Base-by-base conservation (phyloP, 2,329 filamentous ascomycete genomes). In the Myriosclerotinia scirpicola region DNA sequence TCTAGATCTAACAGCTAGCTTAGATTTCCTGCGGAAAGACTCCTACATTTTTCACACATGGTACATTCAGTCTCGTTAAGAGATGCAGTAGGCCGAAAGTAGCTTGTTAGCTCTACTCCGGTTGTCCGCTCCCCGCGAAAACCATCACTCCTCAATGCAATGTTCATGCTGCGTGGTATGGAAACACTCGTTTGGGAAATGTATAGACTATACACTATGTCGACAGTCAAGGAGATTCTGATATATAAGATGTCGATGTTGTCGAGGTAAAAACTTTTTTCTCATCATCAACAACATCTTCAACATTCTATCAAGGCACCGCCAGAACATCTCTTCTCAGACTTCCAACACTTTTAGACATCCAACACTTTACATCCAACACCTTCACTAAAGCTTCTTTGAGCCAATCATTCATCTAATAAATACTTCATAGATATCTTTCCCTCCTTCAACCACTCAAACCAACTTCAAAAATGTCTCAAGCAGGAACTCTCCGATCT, bases 401-500 rank as follows among this genome's bases (percentile, higher is more conserved):
- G 36, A 62, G 56, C 30, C 36, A 46, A 53, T 44, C 30, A 40
- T 38, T 26, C 14, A 48, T 36, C 56, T 46, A 48, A 59, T 15
- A 36, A 26, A 42, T 62, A 65, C 48, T 62, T 62, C 38, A 61
- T 58, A 66, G 17, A 38, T 61, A 53, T 20, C 17, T 53, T 22
- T 30, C 44, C 26, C 3, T 30, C 26, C 34, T 53, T 44, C 17
- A 59, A 50, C 22, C 30, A 54, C 44, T 40, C 58, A 62, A 46
- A 64, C 53, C 20, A 67, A 52, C 44, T 54, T 54, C 9, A 48
- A 68, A 54, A 58, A 68, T 68, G 67, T 68, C 67, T 68, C 65
- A 68, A 67, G 65, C 60, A 64, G 44, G 54, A 34, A 52, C 65
- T 40, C 67, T 60, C 44, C 36, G 54, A 42, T 55, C 60, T 58